A percentile compares a stretch with the other conserved stretches of the same genome.
Evolutionary conservation across 169 alveolate species (phyloP).

Genomic region (Cryptosporidium muris): DNA sequence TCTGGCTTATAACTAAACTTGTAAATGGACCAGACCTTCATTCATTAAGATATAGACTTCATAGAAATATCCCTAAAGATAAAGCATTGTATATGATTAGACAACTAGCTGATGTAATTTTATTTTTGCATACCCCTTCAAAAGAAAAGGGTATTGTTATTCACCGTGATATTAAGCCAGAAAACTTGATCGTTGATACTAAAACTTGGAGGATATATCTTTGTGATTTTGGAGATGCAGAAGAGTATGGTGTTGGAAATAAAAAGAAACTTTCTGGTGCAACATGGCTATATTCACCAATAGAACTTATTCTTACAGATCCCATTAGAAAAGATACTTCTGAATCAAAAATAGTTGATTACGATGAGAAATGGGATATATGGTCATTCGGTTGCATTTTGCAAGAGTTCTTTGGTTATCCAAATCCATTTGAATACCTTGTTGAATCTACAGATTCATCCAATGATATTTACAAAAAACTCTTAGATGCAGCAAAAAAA

Average conservation of each 20-base stretch:
- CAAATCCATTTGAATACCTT: conserved; percentile 83
- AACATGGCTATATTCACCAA: conserved; percentile 92
- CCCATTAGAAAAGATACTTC: conserved; percentile 75
- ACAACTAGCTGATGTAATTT: conserved; percentile 84
- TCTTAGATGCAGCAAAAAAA: conserved; percentile 76
- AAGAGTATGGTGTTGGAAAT: conserved; percentile 82
- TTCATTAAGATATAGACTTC: conserved; percentile 78
- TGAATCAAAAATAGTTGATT: conserved; percentile 45
- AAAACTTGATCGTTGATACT: conserved; percentile 79
- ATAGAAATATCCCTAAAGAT: conserved; percentile 59
- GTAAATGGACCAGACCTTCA: conserved; percentile 86
- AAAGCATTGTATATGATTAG: conserved; percentile 82
- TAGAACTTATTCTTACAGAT: conserved; percentile 82
- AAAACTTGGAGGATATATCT: conserved; percentile 80
- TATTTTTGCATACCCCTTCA: conserved; percentile 84
- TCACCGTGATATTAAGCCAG: conserved; percentile 86
- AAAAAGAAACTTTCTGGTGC: conserved; percentile 87
- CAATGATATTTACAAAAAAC: conserved; percentile 78
- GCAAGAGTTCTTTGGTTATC: conserved; percentile 82
- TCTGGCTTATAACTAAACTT: conserved; percentile 87
- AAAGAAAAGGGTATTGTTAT: conserved; percentile 78
- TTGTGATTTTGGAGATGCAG: conserved; percentile 87
- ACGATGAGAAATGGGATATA: conserved; percentile 83
- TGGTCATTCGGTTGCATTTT: conserved; percentile 88
- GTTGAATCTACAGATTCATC: conserved; percentile 79